Conservation (phyloP, 805 yeast species). For the Candida maris region DNA sequence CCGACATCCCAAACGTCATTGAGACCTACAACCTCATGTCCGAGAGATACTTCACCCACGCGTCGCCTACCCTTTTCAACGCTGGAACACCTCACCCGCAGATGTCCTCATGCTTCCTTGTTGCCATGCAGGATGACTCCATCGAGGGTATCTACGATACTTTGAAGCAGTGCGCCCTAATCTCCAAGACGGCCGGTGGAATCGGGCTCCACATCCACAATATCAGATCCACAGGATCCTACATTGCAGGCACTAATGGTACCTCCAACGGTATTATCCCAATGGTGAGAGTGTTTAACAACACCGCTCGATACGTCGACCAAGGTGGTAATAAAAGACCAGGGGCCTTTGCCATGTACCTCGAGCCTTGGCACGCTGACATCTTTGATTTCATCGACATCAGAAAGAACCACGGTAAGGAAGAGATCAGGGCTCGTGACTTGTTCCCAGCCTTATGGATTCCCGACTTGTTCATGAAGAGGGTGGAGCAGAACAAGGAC, state of each 20-base stretch:
- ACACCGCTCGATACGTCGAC: conserved; percentile 61
- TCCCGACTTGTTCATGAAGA: conserved; percentile 59
- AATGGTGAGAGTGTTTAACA: conserved; percentile 60
- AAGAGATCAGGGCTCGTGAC: conserved; percentile 60
- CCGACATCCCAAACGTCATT: conserved; percentile 47
- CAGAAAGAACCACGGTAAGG: conserved; percentile 62
- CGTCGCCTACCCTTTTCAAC: conserved; percentile 59
- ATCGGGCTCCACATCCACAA: conserved; percentile 60
- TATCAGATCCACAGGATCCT: conserved; percentile 56
- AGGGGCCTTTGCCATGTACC: conserved; percentile 58
- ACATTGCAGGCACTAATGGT: conserved; percentile 61
- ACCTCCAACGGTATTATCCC: conserved; percentile 61
- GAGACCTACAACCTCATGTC: conserved; percentile 61
- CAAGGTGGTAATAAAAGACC: conserved; percentile 67
- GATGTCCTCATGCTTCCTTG: conserved; percentile 61
- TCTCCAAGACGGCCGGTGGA: conserved; percentile 62
- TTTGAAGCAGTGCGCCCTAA: conserved; percentile 57
- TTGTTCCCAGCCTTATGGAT: conserved; percentile 63
- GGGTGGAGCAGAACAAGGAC: conserved; percentile 51
- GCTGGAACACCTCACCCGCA: conserved; percentile 60
- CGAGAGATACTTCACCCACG: conserved; percentile 55
- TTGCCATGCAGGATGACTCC: conserved; percentile 61
- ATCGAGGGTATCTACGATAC: conserved; percentile 63
- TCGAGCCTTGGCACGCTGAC: conserved; percentile 65
- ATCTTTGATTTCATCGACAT: conserved; percentile 56